Conservation (phyloP, 257 asterid species). For the Nicotiana attenuata region DNA sequence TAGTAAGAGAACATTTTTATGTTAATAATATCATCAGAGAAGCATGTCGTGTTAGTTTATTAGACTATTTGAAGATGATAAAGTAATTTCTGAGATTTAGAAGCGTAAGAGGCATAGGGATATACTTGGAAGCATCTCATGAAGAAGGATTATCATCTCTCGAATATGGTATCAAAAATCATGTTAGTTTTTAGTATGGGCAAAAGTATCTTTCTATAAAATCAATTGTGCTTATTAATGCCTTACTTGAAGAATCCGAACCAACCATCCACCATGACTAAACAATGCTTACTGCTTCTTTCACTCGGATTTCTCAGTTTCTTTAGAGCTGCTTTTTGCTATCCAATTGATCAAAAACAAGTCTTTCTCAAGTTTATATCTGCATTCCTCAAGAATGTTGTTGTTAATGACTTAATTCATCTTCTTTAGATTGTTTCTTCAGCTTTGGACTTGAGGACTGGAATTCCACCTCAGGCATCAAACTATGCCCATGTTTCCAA, state of each 20-base stretch:
- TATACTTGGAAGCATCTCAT: too few relatives aligned
- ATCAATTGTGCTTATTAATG: neutral
- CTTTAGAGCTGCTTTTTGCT: neutral
- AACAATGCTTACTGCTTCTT: neutral
- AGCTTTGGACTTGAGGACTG: conserved; percentile 9
- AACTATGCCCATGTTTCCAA: too few relatives aligned
- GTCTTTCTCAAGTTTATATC: conserved; percentile 24
- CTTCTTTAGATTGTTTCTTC: neutral
- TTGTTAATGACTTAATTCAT: neutral
- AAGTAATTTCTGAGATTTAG: too few relatives aligned
- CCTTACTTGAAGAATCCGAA: neutral
- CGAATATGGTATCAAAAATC: too few relatives aligned
- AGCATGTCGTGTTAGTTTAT: too few relatives aligned
- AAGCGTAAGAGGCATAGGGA: too few relatives aligned
- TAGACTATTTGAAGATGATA: too few relatives aligned
- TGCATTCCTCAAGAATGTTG: neutral
- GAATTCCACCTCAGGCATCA: conserved; percentile 22
- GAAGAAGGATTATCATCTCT: too few relatives aligned
- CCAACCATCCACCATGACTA: neutral
- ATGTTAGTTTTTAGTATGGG: neutral
- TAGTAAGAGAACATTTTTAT: too few relatives aligned
- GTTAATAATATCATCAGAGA: too few relatives aligned
- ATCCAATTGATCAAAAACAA: conserved; percentile 22
- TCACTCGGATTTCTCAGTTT: conserved; percentile 11
- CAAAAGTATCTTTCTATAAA: neutral